phyloP scores from a whole-genome alignment of 1,284 basidiomycete species.

The Meripilus lineatus region DNA sequence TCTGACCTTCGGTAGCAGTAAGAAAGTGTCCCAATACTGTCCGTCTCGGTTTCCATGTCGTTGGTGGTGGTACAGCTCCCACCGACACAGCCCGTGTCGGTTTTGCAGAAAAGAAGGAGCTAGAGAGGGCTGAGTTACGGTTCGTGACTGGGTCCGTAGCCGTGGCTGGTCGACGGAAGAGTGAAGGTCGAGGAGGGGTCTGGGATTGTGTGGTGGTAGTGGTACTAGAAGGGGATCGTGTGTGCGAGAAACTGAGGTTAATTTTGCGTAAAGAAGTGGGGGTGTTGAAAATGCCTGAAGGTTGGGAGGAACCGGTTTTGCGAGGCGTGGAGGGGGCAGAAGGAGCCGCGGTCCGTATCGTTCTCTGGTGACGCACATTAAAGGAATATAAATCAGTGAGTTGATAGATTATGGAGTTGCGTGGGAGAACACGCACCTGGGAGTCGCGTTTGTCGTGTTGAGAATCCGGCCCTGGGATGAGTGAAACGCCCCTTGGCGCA shows the following conservation, averaged over 20 bases:
- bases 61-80: background rate
- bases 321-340: slow-evolving; percentile 27
- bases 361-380: too few species aligned
- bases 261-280: slow-evolving; percentile 52
- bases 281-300: slow-evolving; percentile 32
- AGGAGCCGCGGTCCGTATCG: too few species aligned
- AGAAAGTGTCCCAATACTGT: slow-evolving; percentile 58
- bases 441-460: background rate
- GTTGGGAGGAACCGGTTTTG: too few species aligned
- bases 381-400: too few species aligned
- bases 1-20: slow-evolving; percentile 7
- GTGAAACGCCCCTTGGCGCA: too few species aligned
- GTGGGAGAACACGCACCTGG: slow-evolving; percentile 6
- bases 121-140: slow-evolving; percentile 19
- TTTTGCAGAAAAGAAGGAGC: slow-evolving; percentile 14
- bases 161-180: slow-evolving; percentile 15
- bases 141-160: slow-evolving; percentile 2
- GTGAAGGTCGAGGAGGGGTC: slow-evolving; percentile 18
- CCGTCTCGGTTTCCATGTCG: slow-evolving; percentile 40
- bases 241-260: slow-evolving; percentile 42
- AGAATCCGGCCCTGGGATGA: too few species aligned
- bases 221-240: slow-evolving; percentile 31
- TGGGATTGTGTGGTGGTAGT: slow-evolving; percentile 21
- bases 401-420: too few species aligned
- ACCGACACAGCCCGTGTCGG: slow-evolving; percentile 15